Evolutionary conservation across 202 grass and related monocot genomes (phyloP).

Genomic region (Musa balbisiana): DNA sequence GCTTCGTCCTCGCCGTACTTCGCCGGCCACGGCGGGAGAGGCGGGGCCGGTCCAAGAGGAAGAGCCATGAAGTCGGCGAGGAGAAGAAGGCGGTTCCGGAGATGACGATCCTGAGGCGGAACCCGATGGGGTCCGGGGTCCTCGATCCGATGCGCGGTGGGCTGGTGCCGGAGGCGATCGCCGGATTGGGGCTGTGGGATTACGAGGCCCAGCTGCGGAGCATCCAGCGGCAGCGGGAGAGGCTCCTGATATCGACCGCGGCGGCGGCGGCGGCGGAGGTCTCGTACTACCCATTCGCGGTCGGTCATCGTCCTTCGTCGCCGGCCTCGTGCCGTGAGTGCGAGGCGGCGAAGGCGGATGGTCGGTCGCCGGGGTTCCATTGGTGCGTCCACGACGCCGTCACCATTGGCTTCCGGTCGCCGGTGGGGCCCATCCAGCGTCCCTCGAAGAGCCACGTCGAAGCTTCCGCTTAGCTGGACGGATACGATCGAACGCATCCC

Average conservation of each 20-base stretch:
- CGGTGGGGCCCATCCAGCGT: slow-evolving; percentile 67
- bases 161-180: slow-evolving; percentile 17
- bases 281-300: no score
- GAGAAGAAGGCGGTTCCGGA: slow-evolving; percentile 27
- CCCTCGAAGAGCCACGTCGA: slow-evolving; percentile 34
- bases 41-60: slow-evolving; percentile 22
- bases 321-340: slow-evolving; percentile 49
- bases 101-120: slow-evolving; percentile 55
- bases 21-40: slow-evolving; percentile 34
- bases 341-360: slow-evolving; percentile 41
- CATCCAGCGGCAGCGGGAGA: slow-evolving; percentile 45
- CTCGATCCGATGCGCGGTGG: slow-evolving; percentile 6
- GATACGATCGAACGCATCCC: background rate
- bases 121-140: slow-evolving; percentile 16
- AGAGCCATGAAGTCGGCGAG: slow-evolving; percentile 34
- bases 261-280: slow-evolving; percentile 1
- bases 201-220: slow-evolving; percentile 56
- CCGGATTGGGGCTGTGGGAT: slow-evolving; percentile 33
- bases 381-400: slow-evolving; percentile 63
- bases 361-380: slow-evolving; percentile 52
- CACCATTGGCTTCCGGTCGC: slow-evolving; percentile 53
- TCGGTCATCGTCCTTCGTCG: background rate
- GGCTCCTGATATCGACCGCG: slow-evolving; percentile 35
- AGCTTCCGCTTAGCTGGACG: slow-evolving; percentile 17
- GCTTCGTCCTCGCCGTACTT: slow-evolving; percentile 49